Base-by-base conservation (phyloP, 495 filamentous ascomycete species). In the Neurospora sublineolata region DNA sequence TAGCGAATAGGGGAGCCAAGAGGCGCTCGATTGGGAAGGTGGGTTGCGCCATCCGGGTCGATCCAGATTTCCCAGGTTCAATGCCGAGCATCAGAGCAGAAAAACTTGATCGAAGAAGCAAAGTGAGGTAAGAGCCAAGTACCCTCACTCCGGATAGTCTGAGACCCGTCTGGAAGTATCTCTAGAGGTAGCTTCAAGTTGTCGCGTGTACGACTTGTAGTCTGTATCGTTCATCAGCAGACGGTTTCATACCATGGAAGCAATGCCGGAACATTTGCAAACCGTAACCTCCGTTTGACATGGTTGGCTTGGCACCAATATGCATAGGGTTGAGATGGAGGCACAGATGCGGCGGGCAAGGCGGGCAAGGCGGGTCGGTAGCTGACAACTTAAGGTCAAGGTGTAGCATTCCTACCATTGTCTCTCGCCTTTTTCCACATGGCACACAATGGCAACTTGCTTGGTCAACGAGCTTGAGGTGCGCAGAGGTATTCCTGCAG, bases 241-340 rank as follows among this genome's bases (percentile, higher is more conserved):
- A 64, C 14, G 52, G 12, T 64, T 64, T 33, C 52, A 64, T 64
- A 18, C 52, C 52, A 64, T 64, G 52, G 52, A 64, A 64, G 52
- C 23, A 8, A 33, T 64, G 52, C 52, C 52, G 52, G 52, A 33
- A 64, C 33, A 64, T 33, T 33, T 18, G 42, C 14, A 70, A 67
- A 67, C 68, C 60, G 67, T 64, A 64, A 39, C 64, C 16, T 36
- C 36, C 30, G 64, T 46, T 20, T 67, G 67, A 27, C 33, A 46
- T 68, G 58, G 60, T 68, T 52, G 38, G 20, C 39, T 39, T 37
- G 60, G 30, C 23, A 37, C 23, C 44, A 76, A 76, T 76, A 74
- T 76, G 68, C 69, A 60, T 75, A 75, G 69, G 75, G 75, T 76
- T 72, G 68, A 73, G 71, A 52, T 58, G 40, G 68, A 69, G 44